phyloP scores from a whole-genome alignment of 495 filamentous ascomycete species.

The Penicillium nucicola region DNA sequence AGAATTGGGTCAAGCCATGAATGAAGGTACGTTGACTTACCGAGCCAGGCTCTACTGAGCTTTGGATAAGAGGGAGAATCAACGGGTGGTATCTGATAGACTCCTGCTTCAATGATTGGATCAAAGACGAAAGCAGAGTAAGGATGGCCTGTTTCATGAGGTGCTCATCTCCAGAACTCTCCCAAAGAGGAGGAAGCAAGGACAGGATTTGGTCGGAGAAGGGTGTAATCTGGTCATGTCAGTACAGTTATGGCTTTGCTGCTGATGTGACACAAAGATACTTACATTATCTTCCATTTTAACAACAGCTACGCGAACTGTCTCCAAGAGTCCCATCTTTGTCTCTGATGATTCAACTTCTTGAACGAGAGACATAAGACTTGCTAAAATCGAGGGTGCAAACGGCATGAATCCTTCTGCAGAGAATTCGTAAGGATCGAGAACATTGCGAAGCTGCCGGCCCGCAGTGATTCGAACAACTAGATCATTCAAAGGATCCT shows the following conservation, averaged over 20 bases:
- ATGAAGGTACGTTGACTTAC: conserved; percentile 31
- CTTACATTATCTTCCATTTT: conserved; percentile 73
- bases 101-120: conserved; percentile 72
- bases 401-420: conserved; percentile 68
- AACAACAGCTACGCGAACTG: conserved; percentile 72
- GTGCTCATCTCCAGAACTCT: conserved; percentile 73
- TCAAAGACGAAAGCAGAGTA: conserved; percentile 74
- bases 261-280: background rate
- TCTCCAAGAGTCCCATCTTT: conserved; percentile 81
- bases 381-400: conserved; percentile 62
- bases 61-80: conserved; percentile 74
- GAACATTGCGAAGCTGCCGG: conserved; percentile 70
- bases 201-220: conserved; percentile 79
- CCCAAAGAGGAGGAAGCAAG: conserved; percentile 82
- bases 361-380: conserved; percentile 70
- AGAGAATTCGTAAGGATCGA: conserved; percentile 81
- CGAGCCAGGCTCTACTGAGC: conserved; percentile 74
- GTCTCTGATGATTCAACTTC: conserved; percentile 83
- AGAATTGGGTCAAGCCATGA: background rate
- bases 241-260: conserved; percentile 14
- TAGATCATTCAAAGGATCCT: conserved; percentile 78
- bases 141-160: conserved; percentile 90
- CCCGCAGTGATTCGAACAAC: conserved; percentile 91
- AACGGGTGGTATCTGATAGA: conserved; percentile 67
- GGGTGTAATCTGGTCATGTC: conserved; percentile 48